Evolutionary conservation across 108 stramenopile species (phyloP), one percentile per base, ranked within the genome.

Genomic region (Fistulifera pelliculosa): DNA sequence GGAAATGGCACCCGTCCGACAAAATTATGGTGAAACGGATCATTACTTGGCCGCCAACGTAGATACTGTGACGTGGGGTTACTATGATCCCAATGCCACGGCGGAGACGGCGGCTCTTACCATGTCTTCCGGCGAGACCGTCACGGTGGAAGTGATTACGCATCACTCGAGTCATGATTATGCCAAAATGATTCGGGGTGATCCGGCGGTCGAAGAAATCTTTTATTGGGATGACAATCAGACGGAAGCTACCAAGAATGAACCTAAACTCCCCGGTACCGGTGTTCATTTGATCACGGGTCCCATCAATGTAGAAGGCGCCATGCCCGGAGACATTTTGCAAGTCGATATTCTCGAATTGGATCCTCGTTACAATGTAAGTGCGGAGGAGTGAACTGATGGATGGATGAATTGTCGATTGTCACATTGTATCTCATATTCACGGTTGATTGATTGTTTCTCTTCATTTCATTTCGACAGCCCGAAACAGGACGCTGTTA

Each of bases 181-280:
- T 39, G 65, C 65, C 27, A 66, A 66, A 50, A 66, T 66, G 65
- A 66, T 66, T 38, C 65, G 65, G 10, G 65, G 65, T 31, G 65
- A 66, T 53, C 41, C 50, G 23, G 58, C 57, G 22, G 47, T 66
- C 5, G 65, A 58, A 47, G 65, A 66, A 22, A 53, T 66, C 44
- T 66, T 66, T 53, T 41, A 31, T 21, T 66, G 65, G 65, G 40
- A 42, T 16, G 43, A 41, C 10, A 43, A 43, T 12, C 41, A 58
- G 38, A 45, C 58, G 12, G 12, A 43, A n/a, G 26, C 15, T 6
- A 27, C 58, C 18, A 66, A 66, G 28, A 14, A 18, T 35, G 65
- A 53, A 44, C 65, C 65, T 3, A 66, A 66, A 38, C 49, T 66
- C n/a, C 48, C 41, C 51, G 65, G 65, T 16, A 45, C 51, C 16